Base-by-base conservation (phyloP, 495 filamentous ascomycete species). In the Neurospora sp. region DNA sequence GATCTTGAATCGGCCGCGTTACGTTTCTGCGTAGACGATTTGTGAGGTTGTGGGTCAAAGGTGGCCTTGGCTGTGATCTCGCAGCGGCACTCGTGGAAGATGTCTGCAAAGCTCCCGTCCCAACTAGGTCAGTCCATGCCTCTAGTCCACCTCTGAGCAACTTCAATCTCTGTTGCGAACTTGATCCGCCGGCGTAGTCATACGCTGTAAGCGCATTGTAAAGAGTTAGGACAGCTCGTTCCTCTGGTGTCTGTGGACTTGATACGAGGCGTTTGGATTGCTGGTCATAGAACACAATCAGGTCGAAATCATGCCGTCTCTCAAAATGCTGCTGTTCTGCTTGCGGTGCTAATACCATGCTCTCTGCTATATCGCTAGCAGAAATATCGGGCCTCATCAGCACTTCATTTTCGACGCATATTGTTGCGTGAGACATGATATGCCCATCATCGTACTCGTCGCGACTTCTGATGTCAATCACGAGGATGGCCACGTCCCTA, bases 221-320 rank as follows among this genome's bases (percentile, higher is more conserved):
- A 16, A 99, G 83, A 42, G 89, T 90, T 76, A 89, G 85, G 14
- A 98, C 81, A 62, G 90, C 86, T 59, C 85, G 86, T 39, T 88
- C 85, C 23, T 88, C 69, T 76, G 88, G 66, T 81, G 77, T 75
- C 20, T 74, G 75, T 12, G 76, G 83, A 81, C 69, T 85, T 81
- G 41, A 82, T 82, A 70, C 84, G 81, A 80, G 82, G 70, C 81
- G 75, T 84, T 83, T 77, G 83, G 76, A 92, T 38, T 82, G 82
- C 76, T 93, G 88, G 79, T 99, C 94, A 79, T 98, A 96, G 77
- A 96, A 96, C 2, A 98, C 92, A 35, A 98, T 87, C 71, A 97
- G 78, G 77, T 97, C 94, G 77, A 90, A 97, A 75, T 92, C 87
- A 75, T 96, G 86, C 35, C 96, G 88, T 70, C 87, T 86, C 44